Percentiles rank a stretch among this genome's conserved stretches.
phyloP scores from a whole-genome alignment of 1,284 basidiomycete species.

The Boletellus deceptivus region DNA sequence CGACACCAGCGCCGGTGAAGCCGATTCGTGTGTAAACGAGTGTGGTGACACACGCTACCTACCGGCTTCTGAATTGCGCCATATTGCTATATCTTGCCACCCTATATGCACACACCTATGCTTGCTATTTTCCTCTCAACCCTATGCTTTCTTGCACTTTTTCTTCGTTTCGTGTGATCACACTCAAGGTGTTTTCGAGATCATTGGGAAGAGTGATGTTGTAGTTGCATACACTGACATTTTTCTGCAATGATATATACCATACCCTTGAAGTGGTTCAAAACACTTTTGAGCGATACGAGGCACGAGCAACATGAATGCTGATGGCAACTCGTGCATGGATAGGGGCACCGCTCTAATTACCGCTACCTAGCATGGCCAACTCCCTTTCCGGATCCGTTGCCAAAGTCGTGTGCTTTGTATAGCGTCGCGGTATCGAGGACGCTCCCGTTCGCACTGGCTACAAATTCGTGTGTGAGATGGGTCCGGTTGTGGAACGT shows the following conservation, averaged over 20 bases:
- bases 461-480: conserved; percentile 30
- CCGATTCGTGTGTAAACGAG: conserved; percentile 26
- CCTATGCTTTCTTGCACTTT: too few species aligned
- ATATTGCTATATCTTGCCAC: neutral
- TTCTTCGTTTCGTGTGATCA: too few species aligned
- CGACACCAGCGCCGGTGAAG: conserved; percentile 18
- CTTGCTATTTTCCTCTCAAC: neutral
- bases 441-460: conserved; percentile 28
- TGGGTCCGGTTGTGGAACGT: conserved; percentile 32
- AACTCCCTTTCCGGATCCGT: neutral
- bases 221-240: too few species aligned
- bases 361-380: neutral
- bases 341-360: too few species aligned
- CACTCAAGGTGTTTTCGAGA: too few species aligned
- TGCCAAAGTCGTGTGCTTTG: conserved; percentile 23
- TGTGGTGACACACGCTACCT: neutral
- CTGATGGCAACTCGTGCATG: too few species aligned
- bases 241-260: too few species aligned
- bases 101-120: conserved; percentile 18
- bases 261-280: too few species aligned
- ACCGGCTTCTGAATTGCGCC: neutral
- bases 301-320: too few species aligned
- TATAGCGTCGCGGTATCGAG: conserved; percentile 28
- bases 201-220: too few species aligned
- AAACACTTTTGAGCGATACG: too few species aligned